Conservation (phyloP, 192 early-diverging fungal species). For the Backusella sp. region DNA sequence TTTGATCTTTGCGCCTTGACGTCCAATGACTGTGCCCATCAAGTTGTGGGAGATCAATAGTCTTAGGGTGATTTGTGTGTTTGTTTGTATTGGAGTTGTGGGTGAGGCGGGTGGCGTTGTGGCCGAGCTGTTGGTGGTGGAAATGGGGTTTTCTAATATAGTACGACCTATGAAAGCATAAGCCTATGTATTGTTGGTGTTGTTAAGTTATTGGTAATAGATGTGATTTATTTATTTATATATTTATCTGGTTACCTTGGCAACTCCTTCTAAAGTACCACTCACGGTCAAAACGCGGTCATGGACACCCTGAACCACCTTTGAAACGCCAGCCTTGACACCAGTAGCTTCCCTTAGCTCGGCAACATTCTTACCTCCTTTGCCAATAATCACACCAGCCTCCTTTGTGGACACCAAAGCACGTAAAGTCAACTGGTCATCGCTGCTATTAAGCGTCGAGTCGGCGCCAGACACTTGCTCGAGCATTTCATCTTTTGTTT, state of each 20-base stretch:
- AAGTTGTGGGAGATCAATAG: slow-evolving; percentile 88
- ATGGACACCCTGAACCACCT: slow-evolving; percentile 81
- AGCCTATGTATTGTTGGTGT: slow-evolving; percentile 49
- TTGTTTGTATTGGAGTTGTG: slow-evolving; percentile 42
- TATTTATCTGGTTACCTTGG: slow-evolving; percentile 48
- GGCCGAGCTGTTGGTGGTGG: slow-evolving; percentile 6
- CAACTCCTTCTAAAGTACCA: slow-evolving; percentile 67
- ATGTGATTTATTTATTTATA: background rate
- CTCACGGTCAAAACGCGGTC: slow-evolving; percentile 83
- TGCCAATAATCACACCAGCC: slow-evolving; percentile 77
- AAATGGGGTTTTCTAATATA: slow-evolving; percentile 72
- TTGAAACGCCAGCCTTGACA: slow-evolving; percentile 91
- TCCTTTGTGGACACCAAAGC: slow-evolving; percentile 93
- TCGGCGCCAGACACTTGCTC: background rate
- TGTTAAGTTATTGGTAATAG: background rate
- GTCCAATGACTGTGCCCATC: slow-evolving; percentile 94
- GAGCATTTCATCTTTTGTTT: background rate
- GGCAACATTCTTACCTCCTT: slow-evolving; percentile 81
- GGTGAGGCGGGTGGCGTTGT: slow-evolving; percentile 20
- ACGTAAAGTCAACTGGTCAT: slow-evolving; percentile 67
- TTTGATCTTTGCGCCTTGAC: slow-evolving; percentile 91
- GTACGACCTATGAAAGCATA: slow-evolving; percentile 82
- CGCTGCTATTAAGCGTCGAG: background rate
- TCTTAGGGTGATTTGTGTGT: slow-evolving; percentile 64
- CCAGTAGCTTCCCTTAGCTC: slow-evolving; percentile 83